Evolutionary conservation across 2,329 filamentous ascomycete species (phyloP).

Genomic region (Tympanopsis confertula): DNA sequence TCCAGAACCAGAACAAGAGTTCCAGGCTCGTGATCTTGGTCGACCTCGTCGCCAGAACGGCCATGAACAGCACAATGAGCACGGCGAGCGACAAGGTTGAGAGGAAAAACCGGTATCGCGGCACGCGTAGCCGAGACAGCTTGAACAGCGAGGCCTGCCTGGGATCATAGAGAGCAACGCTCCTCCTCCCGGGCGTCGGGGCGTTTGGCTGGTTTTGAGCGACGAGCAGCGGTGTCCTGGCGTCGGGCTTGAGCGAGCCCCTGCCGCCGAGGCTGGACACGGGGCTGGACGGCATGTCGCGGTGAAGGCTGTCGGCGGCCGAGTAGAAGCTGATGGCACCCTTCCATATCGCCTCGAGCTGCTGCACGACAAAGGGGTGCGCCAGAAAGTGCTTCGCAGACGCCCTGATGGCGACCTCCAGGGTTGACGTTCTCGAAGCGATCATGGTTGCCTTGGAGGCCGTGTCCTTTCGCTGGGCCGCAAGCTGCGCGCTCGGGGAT

Average conservation of each 20-base stretch:
- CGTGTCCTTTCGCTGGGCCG: constrained; percentile 17
- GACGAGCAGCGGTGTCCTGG: constrained; percentile 38
- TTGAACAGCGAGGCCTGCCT: constrained; percentile 84
- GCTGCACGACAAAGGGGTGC: constrained; percentile 82
- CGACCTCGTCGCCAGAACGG: constrained; percentile 67
- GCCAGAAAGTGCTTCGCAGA: constrained; percentile 87
- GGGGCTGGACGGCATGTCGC: constrained; percentile 27
- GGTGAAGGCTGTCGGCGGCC: constrained; percentile 72
- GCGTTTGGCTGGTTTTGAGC: constrained; percentile 16
- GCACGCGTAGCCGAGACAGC: constrained; percentile 78
- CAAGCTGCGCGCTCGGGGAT: constrained; percentile 29
- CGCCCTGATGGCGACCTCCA: constrained; percentile 85
- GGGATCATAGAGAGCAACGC: constrained; percentile 81
- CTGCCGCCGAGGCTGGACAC: constrained; percentile 3
- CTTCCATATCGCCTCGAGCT: constrained; percentile 95
- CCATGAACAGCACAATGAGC: constrained; percentile 73
- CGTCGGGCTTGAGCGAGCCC: constrained; percentile 15
- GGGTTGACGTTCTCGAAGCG: constrained; percentile 71
- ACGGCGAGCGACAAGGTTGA: constrained; percentile 80
- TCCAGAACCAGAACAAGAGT: constrained; percentile 94
- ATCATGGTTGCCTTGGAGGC: constrained; percentile 35
- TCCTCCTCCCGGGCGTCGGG: constrained; percentile 45
- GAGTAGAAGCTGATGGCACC: constrained; percentile 92
- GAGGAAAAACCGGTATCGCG: constrained; percentile 80
- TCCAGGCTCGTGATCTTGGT: constrained; percentile 74